Evolutionary conservation across 345 rosid genomes (phyloP), one percentile per base, ranked within the genome.

Genomic region (Populus simonii): DNA sequence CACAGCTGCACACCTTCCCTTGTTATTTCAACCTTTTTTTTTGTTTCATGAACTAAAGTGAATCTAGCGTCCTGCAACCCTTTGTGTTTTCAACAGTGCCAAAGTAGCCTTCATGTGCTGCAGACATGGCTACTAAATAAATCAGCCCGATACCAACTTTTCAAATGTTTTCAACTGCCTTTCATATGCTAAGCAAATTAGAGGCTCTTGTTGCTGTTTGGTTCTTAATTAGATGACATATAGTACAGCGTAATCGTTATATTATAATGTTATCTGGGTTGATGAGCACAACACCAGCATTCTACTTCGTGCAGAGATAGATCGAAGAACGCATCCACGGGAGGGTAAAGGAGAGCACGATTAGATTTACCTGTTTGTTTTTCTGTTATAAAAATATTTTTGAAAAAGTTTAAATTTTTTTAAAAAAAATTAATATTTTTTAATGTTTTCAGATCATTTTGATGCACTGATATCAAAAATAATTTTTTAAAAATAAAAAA

Each of bases 81-180:
- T 33, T 59, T 8, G 20, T 45, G 66, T 22, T 74, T 53, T 71
- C 80, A 33, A 57, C 1, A 39, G 45, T 41, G 45, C 17, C 74
- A 63, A 11, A 77, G 83, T 72, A 81, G 74, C 53, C 74, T 33
- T 68, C 84, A 76, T 77, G 84, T 81, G 83, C 83, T 66, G 51
- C 65, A 6, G 51, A 9, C 63, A 62, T 59, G 13, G 15, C 23
- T 12, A 68, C 17, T 23, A 20, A 33, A 9, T 65, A 27, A 53
- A 78, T 23, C 38, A 74, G 13, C 67, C 57, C 20, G 74, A 55
- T 17, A 22, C 65, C 66, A 7, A 10, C 72, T 78, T 61, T 70
- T 59, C 78, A 38, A 53, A 16, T 23, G 0, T 41, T 70, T 70
- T 69, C 74, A 15, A 12, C 5, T 68, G 18, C 38, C 23, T 59